These are phyloP conservation scores for Fusarium armeniacum DNA, from an alignment of 2,329 filamentous ascomycete genomes.

Conservation along the genomic window DNA sequence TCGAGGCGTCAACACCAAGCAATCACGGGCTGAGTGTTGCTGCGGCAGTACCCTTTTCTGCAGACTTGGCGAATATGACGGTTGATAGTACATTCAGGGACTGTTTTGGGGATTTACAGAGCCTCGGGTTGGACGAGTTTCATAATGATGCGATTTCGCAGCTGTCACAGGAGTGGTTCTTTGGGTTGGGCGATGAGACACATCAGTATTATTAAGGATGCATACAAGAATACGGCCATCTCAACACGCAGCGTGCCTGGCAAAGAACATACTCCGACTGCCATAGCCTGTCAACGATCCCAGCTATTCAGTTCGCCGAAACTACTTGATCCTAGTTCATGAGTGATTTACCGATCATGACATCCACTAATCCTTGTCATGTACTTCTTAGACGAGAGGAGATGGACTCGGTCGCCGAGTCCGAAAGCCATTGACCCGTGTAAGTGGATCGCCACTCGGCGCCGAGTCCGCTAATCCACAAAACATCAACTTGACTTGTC, in stretches of 20 bases:
- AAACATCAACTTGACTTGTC: neutral
- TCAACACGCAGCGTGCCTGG: neutral
- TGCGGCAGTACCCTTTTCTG: slow-evolving; percentile 18
- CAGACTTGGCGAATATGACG: slow-evolving; percentile 47
- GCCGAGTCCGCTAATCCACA: slow-evolving; percentile 27
- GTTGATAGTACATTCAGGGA: slow-evolving; percentile 58
- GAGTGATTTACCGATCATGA: neutral
- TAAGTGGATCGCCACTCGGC: slow-evolving; percentile 35
- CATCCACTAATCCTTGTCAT: neutral
- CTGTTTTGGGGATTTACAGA: slow-evolving; percentile 53
- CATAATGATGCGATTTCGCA: slow-evolving; percentile 50
- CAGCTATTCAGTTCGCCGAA: neutral
- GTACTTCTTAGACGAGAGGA: neutral
- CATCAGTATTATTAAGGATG: slow-evolving; percentile 32
- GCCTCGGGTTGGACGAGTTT: slow-evolving; percentile 44
- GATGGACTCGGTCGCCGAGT: slow-evolving; percentile 39
- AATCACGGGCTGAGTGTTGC: slow-evolving; percentile 3
- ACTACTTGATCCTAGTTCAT: neutral
- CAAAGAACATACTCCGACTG: neutral
- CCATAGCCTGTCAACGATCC: neutral
- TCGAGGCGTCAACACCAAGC: slow-evolving; percentile 43
- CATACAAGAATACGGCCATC: neutral
- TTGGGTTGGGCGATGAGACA: slow-evolving; percentile 35
- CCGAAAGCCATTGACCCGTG: slow-evolving; percentile 15
- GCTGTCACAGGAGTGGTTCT: slow-evolving; percentile 43